A percentile compares a stretch with the other conserved stretches of the same genome.
phyloP scores from a whole-genome alignment of 768 basidiomycete species.

The Suillus brevipes region DNA sequence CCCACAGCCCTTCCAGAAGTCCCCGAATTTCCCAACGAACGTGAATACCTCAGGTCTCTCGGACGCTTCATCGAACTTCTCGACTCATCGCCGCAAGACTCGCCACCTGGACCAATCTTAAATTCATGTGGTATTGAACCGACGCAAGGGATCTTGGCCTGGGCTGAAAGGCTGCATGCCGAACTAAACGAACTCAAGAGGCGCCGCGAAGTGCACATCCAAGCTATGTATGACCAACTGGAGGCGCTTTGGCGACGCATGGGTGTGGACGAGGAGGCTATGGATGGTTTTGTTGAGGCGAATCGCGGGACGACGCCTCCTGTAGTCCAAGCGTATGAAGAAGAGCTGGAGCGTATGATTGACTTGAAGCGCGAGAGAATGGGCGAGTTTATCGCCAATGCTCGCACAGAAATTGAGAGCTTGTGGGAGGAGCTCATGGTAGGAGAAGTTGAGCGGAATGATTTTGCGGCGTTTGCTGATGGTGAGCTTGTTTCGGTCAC shows the following conservation, averaged over 20 bases:
- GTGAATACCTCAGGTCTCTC: slow-evolving; percentile 59
- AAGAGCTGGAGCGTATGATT: slow-evolving; percentile 88
- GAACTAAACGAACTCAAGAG: slow-evolving; percentile 74
- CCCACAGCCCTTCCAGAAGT: slow-evolving; percentile 13
- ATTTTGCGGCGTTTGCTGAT: slow-evolving; percentile 81
- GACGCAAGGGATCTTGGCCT: slow-evolving; percentile 67
- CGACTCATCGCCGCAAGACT: slow-evolving; percentile 39
- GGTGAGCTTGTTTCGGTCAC: slow-evolving; percentile 46
- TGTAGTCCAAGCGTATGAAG: slow-evolving; percentile 80
- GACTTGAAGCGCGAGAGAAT: slow-evolving; percentile 86
- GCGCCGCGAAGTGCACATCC: slow-evolving; percentile 79
- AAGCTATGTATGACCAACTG: slow-evolving; percentile 91
- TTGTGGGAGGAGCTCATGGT: slow-evolving; percentile 89
- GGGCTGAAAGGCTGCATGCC: slow-evolving; percentile 58
- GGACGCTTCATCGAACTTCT: slow-evolving; percentile 61
- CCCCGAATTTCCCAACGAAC: slow-evolving; percentile 29
- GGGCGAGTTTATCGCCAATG: slow-evolving; percentile 79
- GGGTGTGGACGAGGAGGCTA: slow-evolving; percentile 74
- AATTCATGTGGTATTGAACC: slow-evolving; percentile 64
- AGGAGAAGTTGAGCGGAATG: slow-evolving; percentile 76
- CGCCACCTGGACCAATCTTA: slow-evolving; percentile 23
- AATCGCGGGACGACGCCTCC: slow-evolving; percentile 80
- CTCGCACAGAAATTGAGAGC: slow-evolving; percentile 73
- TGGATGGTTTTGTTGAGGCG: slow-evolving; percentile 89
- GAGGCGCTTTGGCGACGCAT: slow-evolving; percentile 89